Percentiles rank a stretch among this genome's conserved stretches.
These are phyloP conservation scores for Luvunga scandens DNA, from an alignment of 345 rosid genomes.

Conservation along the genomic window DNA sequence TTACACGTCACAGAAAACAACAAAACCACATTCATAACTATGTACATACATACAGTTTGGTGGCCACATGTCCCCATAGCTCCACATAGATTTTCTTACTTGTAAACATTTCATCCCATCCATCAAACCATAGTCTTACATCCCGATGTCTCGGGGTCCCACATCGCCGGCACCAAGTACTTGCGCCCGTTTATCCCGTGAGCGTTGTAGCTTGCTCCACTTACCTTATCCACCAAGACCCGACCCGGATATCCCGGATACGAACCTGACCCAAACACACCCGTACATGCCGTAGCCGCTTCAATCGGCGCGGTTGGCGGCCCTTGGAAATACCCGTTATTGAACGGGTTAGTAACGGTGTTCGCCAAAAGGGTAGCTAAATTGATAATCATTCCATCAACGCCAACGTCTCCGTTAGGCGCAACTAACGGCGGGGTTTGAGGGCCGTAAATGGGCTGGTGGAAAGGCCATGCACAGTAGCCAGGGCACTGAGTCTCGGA, in stretches of 20 bases:
- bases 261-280: constrained; percentile 75
- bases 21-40: constrained; percentile 28
- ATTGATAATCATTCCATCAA: constrained; percentile 89
- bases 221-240: constrained; percentile 55
- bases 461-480: constrained; percentile 98
- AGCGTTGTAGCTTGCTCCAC: constrained; percentile 80
- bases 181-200: constrained; percentile 66
- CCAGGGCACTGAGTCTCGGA: constrained; percentile 86
- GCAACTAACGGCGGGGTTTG: constrained; percentile 78
- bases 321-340: constrained; percentile 70
- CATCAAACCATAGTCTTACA: constrained; percentile 53
- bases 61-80: constrained; percentile 12
- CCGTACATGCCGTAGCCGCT: constrained; percentile 76
- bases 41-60: constrained; percentile 16
- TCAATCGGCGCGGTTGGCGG: constrained; percentile 67
- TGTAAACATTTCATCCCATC: neutral
- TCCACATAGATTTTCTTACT: constrained; percentile 21
- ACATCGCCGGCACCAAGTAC: constrained; percentile 82
- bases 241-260: constrained; percentile 82
- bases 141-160: constrained; percentile 70
- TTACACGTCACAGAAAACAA: constrained; percentile 33
- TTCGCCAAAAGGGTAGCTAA: constrained; percentile 71
- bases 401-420: constrained; percentile 91
- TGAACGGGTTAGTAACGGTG: constrained; percentile 78
- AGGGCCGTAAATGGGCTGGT: constrained; percentile 88